These are phyloP conservation scores for Fistulifera pelliculosa DNA, from an alignment of 108 stramenopile species.

Conservation along the genomic window DNA sequence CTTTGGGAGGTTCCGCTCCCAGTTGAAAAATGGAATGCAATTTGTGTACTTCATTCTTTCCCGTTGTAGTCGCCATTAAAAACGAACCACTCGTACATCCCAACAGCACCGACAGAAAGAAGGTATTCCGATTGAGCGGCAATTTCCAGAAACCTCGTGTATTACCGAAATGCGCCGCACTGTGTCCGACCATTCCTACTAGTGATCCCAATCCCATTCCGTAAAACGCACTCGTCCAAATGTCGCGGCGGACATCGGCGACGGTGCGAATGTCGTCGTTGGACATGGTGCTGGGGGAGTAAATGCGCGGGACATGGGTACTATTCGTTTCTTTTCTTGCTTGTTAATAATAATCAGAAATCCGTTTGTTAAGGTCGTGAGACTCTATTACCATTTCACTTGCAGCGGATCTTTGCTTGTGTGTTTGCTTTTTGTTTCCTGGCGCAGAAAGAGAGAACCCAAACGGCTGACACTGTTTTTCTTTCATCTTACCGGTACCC, in stretches of 20 bases:
- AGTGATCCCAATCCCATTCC: conserved; percentile 44
- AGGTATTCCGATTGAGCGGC: conserved; percentile 50
- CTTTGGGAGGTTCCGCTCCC: conserved; percentile 13
- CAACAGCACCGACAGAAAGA: conserved; percentile 43
- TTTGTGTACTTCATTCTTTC: conserved; percentile 65
- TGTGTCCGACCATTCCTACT: conserved; percentile 27
- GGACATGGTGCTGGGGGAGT: conserved; percentile 20
- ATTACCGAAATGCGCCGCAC: conserved; percentile 19
- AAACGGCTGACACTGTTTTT: no score
- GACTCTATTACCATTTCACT: no score
- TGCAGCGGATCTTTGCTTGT: no score
- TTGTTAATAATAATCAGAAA: neutral
- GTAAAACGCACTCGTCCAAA: conserved; percentile 55
- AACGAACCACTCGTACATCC: conserved; percentile 71
- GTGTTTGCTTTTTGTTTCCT: no score
- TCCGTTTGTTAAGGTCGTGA: no score
- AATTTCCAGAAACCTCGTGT: neutral
- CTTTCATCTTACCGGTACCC: no score
- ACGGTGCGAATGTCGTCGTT: conserved; percentile 59
- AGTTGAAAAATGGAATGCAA: conserved; percentile 70
- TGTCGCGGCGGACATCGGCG: conserved; percentile 56
- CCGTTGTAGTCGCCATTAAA: conserved; percentile 47
- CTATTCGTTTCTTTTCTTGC: neutral
- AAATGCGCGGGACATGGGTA: neutral
- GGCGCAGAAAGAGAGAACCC: no score